Conservation (phyloP, 768 basidiomycete genomes). For the Mycena galericulata region DNA sequence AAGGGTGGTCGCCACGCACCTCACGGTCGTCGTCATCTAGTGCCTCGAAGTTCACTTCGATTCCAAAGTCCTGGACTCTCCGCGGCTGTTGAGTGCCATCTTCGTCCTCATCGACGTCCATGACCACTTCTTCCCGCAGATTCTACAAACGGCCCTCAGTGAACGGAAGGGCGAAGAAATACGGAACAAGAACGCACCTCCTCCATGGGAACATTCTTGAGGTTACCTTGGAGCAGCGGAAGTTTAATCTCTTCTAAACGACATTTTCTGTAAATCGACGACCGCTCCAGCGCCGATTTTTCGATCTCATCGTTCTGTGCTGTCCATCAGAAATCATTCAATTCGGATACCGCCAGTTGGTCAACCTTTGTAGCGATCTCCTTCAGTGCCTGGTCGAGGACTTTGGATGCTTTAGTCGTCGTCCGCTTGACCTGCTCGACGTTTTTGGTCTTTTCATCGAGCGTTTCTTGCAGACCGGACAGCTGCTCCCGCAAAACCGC, state of each 20-base stretch:
- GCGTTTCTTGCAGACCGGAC: constrained; percentile 65
- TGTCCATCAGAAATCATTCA: constrained; percentile 11
- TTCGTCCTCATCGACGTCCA: constrained; percentile 94
- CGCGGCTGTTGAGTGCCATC: constrained; percentile 81
- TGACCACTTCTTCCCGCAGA: constrained; percentile 85
- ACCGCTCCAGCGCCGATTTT: constrained; percentile 86
- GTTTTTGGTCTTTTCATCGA: constrained; percentile 79
- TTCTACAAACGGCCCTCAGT: constrained; percentile 59
- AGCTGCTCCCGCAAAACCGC: constrained; percentile 71
- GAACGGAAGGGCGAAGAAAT: not conserved
- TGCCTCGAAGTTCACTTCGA: constrained; percentile 87
- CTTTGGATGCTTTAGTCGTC: constrained; percentile 75
- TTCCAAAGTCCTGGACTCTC: constrained; percentile 83
- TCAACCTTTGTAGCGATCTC: constrained; percentile 86
- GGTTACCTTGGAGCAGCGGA: constrained; percentile 78
- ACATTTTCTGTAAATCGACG: constrained; percentile 90
- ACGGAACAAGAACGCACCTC: constrained; percentile 66
- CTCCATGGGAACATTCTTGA: constrained; percentile 94
- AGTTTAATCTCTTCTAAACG: constrained; percentile 92
- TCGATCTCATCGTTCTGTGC: constrained; percentile 90
- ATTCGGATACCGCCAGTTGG: constrained; percentile 19
- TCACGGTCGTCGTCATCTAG: constrained; percentile 82
- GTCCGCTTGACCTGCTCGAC: constrained; percentile 84
- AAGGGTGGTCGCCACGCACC: constrained; percentile 46
- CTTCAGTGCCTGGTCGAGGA: constrained; percentile 88